A percentile compares a stretch with the other conserved stretches of the same genome.
phyloP scores from a whole-genome alignment of 768 basidiomycete species.

The Termitomyces sp. region DNA sequence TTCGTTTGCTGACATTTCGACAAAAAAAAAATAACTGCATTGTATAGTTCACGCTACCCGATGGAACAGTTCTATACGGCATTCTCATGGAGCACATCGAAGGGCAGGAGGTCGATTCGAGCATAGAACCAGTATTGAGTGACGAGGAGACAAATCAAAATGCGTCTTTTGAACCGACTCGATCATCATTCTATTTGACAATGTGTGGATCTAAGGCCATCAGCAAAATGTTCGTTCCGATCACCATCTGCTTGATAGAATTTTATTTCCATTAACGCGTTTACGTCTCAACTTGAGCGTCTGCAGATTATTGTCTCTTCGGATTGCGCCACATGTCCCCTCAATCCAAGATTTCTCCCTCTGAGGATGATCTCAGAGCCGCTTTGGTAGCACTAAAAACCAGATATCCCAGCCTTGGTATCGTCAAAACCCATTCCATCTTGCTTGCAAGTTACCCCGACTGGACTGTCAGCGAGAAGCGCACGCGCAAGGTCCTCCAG shows the following conservation, averaged over 20 bases:
- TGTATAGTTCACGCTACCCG: too few relatives aligned
- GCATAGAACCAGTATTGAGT: too few relatives aligned
- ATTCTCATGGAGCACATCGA: too few relatives aligned
- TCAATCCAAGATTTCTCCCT: constrained; percentile 31
- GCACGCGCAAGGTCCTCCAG: constrained; percentile 68
- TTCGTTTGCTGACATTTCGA: too few relatives aligned
- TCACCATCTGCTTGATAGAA: constrained; percentile 6
- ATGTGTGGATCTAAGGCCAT: constrained; percentile 12
- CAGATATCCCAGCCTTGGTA: constrained; percentile 59
- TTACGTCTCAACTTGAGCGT: not conserved
- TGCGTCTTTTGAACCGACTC: too few relatives aligned
- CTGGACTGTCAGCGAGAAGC: constrained; percentile 83
- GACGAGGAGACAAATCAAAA: too few relatives aligned
- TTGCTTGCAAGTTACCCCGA: constrained; percentile 53
- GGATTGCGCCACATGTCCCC: constrained; percentile 7
- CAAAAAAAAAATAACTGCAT: too few relatives aligned
- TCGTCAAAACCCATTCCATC: constrained; percentile 62
- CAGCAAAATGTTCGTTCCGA: constrained; percentile 3
- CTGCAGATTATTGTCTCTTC: not conserved
- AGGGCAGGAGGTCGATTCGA: too few relatives aligned
- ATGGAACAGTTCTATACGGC: too few relatives aligned
- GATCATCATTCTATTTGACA: constrained; percentile 5
- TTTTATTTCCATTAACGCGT: constrained; percentile 9
- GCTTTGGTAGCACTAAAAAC: constrained; percentile 51
- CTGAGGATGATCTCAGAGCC: constrained; percentile 56